Percentiles rank a stretch among this genome's conserved stretches.
Evolutionary conservation across 768 basidiomycete species (phyloP).

Genomic region (Phaffia australis): DNA sequence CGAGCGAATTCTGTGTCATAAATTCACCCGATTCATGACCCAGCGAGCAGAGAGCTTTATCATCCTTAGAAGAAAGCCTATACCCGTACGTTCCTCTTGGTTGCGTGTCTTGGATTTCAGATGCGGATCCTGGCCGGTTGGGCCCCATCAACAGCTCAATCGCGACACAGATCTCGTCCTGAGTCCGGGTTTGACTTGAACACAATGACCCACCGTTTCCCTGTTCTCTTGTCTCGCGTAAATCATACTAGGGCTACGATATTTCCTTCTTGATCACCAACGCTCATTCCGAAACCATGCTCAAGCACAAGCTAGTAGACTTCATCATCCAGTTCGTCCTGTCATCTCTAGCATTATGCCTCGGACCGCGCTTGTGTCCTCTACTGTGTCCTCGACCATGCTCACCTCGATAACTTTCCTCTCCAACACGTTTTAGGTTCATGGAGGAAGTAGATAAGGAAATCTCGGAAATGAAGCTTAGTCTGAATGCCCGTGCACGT

Average conservation of each 20-base stretch:
- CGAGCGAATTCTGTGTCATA: conserved; percentile 90
- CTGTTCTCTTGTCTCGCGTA: not conserved
- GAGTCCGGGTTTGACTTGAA: too few species aligned
- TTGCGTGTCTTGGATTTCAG: not conserved
- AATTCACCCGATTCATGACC: conserved; percentile 99
- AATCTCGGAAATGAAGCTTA: conserved; percentile 98
- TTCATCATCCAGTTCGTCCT: conserved; percentile 90
- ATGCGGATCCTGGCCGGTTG: not conserved
- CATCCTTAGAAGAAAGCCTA: conserved; percentile 86
- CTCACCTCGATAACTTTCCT: conserved; percentile 23
- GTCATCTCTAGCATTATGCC: not conserved
- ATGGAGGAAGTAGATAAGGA: conserved; percentile 99
- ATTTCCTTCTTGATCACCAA: conserved; percentile 98
- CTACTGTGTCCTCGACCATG: not conserved
- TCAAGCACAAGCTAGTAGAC: conserved; percentile 99
- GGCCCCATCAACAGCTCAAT: not conserved
- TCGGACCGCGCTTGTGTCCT: not conserved
- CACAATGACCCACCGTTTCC: not conserved
- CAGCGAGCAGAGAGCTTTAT: conserved; percentile 96
- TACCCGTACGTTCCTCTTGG: conserved; percentile 50
- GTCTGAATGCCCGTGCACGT: conserved; percentile 86
- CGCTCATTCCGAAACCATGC: conserved; percentile 91
- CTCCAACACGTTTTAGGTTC: conserved; percentile 47
- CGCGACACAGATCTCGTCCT: not conserved
- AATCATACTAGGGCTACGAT: conserved; percentile 68